Conservation (phyloP, 352 stramenopile species). For the Halophytophthora batemanensis region DNA sequence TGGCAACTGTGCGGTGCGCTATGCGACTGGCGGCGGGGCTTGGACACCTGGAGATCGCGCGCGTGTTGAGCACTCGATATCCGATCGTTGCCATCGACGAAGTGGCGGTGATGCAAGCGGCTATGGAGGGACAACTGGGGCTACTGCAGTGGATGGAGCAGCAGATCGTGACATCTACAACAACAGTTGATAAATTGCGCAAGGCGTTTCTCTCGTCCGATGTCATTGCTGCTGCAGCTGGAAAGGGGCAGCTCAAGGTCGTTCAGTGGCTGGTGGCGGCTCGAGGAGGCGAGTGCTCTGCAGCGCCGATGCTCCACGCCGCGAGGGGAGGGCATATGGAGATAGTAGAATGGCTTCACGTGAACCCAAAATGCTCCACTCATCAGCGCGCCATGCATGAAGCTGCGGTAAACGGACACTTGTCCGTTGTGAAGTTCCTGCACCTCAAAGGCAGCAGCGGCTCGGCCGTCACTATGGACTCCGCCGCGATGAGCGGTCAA, state of each 20-base stretch:
- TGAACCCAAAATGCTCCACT: conserved; percentile 17
- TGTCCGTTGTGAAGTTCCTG: conserved; percentile 22
- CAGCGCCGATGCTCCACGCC: conserved; percentile 20
- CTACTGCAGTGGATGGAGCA: conserved; percentile 24
- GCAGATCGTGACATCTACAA: background rate
- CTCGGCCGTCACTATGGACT: conserved; percentile 19
- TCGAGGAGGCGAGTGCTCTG: conserved; percentile 25
- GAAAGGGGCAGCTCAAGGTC: conserved; percentile 16
- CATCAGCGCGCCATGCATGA: conserved; percentile 24
- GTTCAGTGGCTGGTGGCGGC: conserved; percentile 20
- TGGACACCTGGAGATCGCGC: conserved; percentile 24
- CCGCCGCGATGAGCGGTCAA: conserved; percentile 19
- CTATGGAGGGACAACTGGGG: conserved; percentile 20
- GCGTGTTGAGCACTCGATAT: conserved; percentile 8
- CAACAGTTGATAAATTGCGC: background rate
- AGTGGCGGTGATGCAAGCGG: conserved; percentile 19
- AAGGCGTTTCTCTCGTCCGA: conserved; percentile 23
- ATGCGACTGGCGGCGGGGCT: conserved; percentile 35
- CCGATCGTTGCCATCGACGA: conserved; percentile 15
- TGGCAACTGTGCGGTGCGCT: conserved; percentile 6
- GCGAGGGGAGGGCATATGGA: conserved; percentile 13
- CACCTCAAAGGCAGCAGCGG: conserved; percentile 14
- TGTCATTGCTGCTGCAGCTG: conserved; percentile 11
- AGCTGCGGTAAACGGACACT: conserved; percentile 19
- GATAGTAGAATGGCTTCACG: conserved; percentile 17